These are phyloP conservation scores for Ophiostoma novo-ulmi DNA, from an alignment of 2,329 filamentous ascomycete genomes.

Conservation along the genomic window DNA sequence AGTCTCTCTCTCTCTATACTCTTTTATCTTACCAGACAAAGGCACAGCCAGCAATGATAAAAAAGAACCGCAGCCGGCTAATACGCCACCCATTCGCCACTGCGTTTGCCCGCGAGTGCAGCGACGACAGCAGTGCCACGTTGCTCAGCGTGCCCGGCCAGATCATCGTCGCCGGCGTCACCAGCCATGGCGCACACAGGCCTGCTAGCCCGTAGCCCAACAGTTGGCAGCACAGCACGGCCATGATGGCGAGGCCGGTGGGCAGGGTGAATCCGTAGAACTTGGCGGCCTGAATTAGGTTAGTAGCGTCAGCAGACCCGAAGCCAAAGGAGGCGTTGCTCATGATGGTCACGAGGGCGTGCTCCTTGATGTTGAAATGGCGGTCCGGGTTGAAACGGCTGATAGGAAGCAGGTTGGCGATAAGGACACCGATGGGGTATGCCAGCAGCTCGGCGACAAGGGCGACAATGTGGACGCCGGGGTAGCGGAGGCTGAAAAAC, in stretches of 20 bases:
- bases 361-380: slow-evolving; percentile 58
- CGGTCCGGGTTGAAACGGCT: slow-evolving; percentile 31
- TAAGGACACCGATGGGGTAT: slow-evolving; percentile 44
- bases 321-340: slow-evolving; percentile 55
- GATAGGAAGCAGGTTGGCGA: slow-evolving; percentile 47
- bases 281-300: slow-evolving; percentile 40
- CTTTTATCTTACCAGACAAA: not conserved
- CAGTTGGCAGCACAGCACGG: slow-evolving; percentile 53
- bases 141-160: slow-evolving; percentile 48
- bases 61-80: not conserved
- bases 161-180: slow-evolving; percentile 48
- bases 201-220: slow-evolving; percentile 54
- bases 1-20: no score
- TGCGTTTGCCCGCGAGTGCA: slow-evolving; percentile 35
- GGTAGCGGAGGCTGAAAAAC: not conserved
- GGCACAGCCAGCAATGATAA: not conserved
- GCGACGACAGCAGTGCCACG: slow-evolving; percentile 44
- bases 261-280: slow-evolving; percentile 37
- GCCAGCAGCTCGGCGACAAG: not conserved
- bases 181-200: slow-evolving; percentile 45
- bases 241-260: slow-evolving; percentile 49
- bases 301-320: slow-evolving; percentile 41
- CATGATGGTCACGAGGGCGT: slow-evolving; percentile 59
- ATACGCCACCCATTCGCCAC: not conserved
- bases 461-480: not conserved